A percentile compares a stretch with the other conserved stretches of the same genome.
These are phyloP conservation scores for Oryza coarctata DNA, from an alignment of 176 grass and related monocot species.

Conservation along the genomic window DNA sequence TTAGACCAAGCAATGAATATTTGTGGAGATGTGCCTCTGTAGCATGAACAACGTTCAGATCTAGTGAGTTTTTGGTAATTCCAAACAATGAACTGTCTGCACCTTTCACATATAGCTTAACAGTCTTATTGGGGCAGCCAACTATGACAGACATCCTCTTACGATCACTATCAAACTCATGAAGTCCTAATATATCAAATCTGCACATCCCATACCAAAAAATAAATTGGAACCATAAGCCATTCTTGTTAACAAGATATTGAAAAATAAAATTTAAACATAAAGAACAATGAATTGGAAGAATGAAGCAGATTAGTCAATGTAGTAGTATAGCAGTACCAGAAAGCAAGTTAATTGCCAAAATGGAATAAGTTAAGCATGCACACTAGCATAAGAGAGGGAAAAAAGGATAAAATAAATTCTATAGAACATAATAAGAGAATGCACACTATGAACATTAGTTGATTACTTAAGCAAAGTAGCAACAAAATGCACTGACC, in stretches of 20 bases:
- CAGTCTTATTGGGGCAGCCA: conserved; percentile 60
- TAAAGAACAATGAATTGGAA: neutral
- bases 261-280: conserved; percentile 15
- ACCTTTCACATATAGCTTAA: conserved; percentile 85
- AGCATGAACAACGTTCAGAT: conserved; percentile 47
- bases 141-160: conserved; percentile 96
- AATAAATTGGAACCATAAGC: conserved; percentile 27
- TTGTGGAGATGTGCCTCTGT: conserved; percentile 71
- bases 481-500: neutral
- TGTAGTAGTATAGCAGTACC: conserved; percentile 6
- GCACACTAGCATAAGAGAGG: neutral
- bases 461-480: neutral
- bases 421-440: neutral
- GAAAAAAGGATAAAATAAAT: neutral
- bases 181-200: conserved; percentile 81
- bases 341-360: neutral
- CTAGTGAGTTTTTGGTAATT: conserved; percentile 53
- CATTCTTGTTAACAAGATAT: conserved; percentile 12
- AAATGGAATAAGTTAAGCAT: neutral
- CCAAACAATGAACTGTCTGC: conserved; percentile 78
- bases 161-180: conserved; percentile 95
- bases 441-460: neutral
- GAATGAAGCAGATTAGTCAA: neutral
- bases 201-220: conserved; percentile 41
- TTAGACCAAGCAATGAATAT: conserved; percentile 74